These are phyloP conservation scores for Pseudopyrenochaeta lycopersici DNA, from an alignment of 2,329 filamentous ascomycete species.

Conservation along the genomic window DNA sequence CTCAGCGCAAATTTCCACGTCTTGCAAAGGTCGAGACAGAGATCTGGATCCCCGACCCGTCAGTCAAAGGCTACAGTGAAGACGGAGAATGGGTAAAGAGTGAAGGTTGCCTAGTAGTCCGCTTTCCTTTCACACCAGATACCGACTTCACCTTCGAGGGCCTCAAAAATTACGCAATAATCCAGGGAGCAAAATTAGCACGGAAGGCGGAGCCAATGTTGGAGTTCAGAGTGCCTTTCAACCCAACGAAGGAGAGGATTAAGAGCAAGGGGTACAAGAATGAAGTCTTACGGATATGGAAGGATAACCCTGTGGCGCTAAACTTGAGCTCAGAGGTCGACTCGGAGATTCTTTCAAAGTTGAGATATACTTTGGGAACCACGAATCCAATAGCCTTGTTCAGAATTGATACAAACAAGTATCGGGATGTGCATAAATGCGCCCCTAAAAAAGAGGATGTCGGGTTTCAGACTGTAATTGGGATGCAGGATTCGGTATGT, in stretches of 20 bases:
- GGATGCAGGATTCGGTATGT: conserved; percentile 73
- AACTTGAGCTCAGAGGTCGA: conserved; percentile 57
- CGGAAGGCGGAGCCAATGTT: conserved; percentile 64
- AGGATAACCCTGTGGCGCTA: conserved; percentile 61
- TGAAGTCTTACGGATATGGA: conserved; percentile 72
- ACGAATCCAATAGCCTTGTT: conserved; percentile 74
- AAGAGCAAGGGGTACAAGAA: conserved; percentile 66
- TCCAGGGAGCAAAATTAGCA: conserved; percentile 44
- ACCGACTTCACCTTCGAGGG: conserved; percentile 43
- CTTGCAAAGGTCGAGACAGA: conserved; percentile 74
- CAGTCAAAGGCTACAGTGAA: conserved; percentile 60
- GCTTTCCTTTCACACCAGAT: conserved; percentile 65
- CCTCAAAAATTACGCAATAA: conserved; percentile 42
- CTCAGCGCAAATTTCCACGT: conserved; percentile 72
- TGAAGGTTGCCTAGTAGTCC: conserved; percentile 70
- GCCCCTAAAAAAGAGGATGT: conserved; percentile 67
- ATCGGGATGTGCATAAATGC: conserved; percentile 68
- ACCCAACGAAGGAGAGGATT: conserved; percentile 67
- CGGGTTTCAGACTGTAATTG: conserved; percentile 71
- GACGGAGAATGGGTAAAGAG: conserved; percentile 60
- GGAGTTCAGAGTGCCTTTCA: conserved; percentile 73
- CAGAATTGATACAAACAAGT: conserved; percentile 67
- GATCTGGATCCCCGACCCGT: conserved; percentile 74
- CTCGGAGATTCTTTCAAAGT: conserved; percentile 67
- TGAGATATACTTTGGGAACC: conserved; percentile 72